A percentile compares a stretch with the other conserved stretches of the same genome.
These are phyloP conservation scores for Gentiana macrophylla DNA, from an alignment of 257 asterid genomes.

Conservation along the genomic window DNA sequence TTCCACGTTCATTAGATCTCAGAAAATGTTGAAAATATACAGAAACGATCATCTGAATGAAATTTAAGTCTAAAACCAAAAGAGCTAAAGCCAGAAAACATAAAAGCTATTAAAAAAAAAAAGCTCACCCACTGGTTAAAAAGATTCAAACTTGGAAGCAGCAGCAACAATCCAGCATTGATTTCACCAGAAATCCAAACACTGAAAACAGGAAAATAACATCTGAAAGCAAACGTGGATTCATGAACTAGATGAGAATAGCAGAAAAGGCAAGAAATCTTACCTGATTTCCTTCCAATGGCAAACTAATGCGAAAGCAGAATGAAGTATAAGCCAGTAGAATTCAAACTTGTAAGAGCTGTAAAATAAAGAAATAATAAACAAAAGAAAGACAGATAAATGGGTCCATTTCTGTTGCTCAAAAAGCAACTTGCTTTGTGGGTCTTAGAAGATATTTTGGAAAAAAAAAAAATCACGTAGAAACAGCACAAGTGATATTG, in stretches of 20 bases:
- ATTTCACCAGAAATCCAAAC: neutral
- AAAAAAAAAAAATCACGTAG: neutral
- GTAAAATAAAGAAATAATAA: neutral
- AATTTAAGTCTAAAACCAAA: slow-evolving; percentile 2
- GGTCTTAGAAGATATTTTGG: slow-evolving; percentile 8
- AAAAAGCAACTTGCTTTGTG: slow-evolving; percentile 10
- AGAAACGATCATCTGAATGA: neutral
- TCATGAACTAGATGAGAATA: neutral
- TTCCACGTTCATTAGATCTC: neutral
- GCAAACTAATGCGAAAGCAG: slow-evolving; percentile 2
- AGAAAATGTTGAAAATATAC: too few species aligned
- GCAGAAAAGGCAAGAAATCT: slow-evolving; percentile 3
- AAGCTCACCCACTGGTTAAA: neutral
- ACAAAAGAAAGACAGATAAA: slow-evolving; percentile 1
- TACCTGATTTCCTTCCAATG: slow-evolving; percentile 10
- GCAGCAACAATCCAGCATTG: slow-evolving; percentile 5
- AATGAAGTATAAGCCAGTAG: neutral
- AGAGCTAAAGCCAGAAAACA: neutral
- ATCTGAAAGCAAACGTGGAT: too few species aligned
- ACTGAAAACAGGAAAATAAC: too few species aligned
- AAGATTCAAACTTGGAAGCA: slow-evolving; percentile 13
- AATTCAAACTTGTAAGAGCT: slow-evolving; percentile 4
- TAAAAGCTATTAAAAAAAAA: slow-evolving; percentile 3
- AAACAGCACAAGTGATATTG: neutral
- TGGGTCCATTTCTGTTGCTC: slow-evolving; percentile 4